Base-by-base conservation (phyloP, 331 rosid species). In the Saraca asoca region DNA sequence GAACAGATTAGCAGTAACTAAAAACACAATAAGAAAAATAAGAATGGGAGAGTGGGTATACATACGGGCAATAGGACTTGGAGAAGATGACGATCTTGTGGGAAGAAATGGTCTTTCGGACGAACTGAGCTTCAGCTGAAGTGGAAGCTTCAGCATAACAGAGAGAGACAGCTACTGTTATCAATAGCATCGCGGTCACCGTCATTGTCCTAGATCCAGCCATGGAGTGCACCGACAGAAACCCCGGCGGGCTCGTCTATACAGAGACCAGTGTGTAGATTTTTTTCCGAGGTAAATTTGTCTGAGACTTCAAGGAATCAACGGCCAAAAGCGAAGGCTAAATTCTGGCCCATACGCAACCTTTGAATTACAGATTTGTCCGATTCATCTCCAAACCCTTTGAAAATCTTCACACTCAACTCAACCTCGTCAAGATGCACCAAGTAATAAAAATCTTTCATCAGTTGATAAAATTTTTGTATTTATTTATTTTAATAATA, bases 1-100 rank as follows among this genome's bases (percentile, higher is more conserved):
- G 12, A 12, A 5, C 15, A 9, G 52, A 15, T 48, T 63, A 11
- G 31, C 18, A 46, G 31, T 31, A 48, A 2, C 31, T 24, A 49
- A 34, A 5, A 0, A n/a, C 17, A 12, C 7, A 48, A 5, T 13
- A 29, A 46, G 7, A 33, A 13, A 5, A 9, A 24, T 5, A 2
- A 16, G 11, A 15, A 12, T 12, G 42, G 49, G 41, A 38, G 48
- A 14, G 31, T 3, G 31, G 31, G 31, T 24, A 24, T 24, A 24
- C 31, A 24, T 61, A 92, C 98, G 91, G 96, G 89, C 98, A 92
- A 68, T 92, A 92, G 71, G 96, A 83, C 78, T 92, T 92, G 72
- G 98, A 92, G 67, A 92, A 89, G 72, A 92, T 87, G 80, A 79
- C 96, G 78, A 92, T 85, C 38, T 79, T 78, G 87, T 89, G 85